Base-by-base conservation (phyloP, 116 monocot genomes). In the Papilionanthe hybrid region DNA sequence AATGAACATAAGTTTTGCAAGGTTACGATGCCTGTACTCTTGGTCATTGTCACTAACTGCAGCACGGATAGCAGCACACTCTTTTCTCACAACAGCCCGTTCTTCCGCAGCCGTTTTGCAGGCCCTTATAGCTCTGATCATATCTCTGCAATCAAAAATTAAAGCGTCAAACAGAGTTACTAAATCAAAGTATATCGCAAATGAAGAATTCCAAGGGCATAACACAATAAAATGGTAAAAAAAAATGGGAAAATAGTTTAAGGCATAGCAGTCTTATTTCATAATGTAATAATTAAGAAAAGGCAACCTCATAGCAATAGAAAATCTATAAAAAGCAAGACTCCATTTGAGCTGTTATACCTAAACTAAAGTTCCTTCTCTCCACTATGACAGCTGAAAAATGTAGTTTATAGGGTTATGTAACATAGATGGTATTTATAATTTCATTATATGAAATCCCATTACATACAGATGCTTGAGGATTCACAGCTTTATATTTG, bases 31-130 rank as follows among this genome's bases (percentile, higher is more conserved):
- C 79, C 99, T 86, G 79, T 94, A 99, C 84, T 99, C 95, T 76
- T 91, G 86, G 72, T 99, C 99, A 87, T 93, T 91, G 79, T 99
- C 99, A 89, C 95, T 99, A 72, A 99, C 89, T 65, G 99, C 87
- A 25, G 99, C 88, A 74, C 99, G 94, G 79, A 99, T 99, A 73
- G 99, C 90, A 75, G 99, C 99, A 89, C 95, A 95, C 78, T 99
- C 99, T 86, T 95, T 94, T 84, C 99, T 86, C 49, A 99, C 99
- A 79, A 99, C 99, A 75, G 90, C 95, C 30, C 99, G 90, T 75
- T 99, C 99, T 83, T 99, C 99, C 77, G 99, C 99, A 30, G 99
- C 99, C 78, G 99, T 99, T 88, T 99, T 99, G 84, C 95, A 99
- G 53, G 95, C 95, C 42, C 99, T 91, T 87, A 99, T 99, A 56